Evolutionary conservation across 306 rosid species (phyloP).

Genomic region (Prunus kanzakura): DNA sequence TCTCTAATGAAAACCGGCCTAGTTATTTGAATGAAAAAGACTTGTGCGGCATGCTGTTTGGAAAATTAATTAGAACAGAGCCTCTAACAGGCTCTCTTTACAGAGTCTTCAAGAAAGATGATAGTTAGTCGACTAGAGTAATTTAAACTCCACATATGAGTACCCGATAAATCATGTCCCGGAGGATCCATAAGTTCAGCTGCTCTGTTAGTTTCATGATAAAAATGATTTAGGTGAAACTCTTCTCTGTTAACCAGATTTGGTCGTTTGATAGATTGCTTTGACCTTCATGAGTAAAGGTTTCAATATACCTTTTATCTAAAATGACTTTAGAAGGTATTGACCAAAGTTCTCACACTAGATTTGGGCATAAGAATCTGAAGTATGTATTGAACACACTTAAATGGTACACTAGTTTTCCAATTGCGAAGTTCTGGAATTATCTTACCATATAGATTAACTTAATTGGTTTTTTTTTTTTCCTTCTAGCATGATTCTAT

Average conservation of each 20-base stretch:
- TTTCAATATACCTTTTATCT: neutral
- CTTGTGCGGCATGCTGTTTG: neutral
- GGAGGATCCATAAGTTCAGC: neutral
- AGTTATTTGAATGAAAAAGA: neutral
- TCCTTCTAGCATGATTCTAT: neutral
- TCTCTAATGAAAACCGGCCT: neutral
- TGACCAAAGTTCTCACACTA: neutral
- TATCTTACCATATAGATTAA: neutral
- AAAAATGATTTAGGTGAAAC: neutral
- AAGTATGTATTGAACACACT: neutral
- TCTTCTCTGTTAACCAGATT: neutral
- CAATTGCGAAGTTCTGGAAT: neutral
- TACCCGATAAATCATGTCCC: neutral
- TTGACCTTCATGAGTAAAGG: neutral
- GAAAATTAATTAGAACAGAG: neutral
- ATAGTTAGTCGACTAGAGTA: no score
- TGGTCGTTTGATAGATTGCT: neutral
- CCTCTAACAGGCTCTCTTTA: neutral
- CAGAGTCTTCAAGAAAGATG: neutral
- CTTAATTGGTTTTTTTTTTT: neutral
- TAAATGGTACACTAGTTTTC: neutral
- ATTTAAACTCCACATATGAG: neutral
- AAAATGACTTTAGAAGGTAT: neutral
- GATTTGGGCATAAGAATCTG: neutral
- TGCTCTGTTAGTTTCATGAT: neutral